Conservation (phyloP, 2,329 filamentous ascomycete genomes). For the Rasamsonia emersonii region DNA sequence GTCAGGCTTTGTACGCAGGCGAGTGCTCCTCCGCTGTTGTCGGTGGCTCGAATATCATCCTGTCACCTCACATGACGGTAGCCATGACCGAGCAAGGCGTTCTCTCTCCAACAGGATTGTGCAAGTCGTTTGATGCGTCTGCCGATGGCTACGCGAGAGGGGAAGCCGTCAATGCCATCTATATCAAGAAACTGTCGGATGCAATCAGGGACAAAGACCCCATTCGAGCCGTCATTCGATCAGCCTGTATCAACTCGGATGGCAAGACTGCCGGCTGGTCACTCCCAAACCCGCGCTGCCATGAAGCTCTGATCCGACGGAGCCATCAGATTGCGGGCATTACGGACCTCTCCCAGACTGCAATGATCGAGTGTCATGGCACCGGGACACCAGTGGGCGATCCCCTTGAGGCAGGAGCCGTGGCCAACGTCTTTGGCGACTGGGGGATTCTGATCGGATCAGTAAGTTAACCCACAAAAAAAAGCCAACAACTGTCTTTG, state of each 20-base stretch:
- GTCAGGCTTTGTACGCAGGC: slow-evolving; percentile 18
- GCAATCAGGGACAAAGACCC: slow-evolving; percentile 26
- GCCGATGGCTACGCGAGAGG: slow-evolving; percentile 29
- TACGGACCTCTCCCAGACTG: slow-evolving; percentile 15
- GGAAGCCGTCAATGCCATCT: slow-evolving; percentile 25
- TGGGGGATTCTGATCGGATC: slow-evolving; percentile 11
- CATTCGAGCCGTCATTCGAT: slow-evolving; percentile 25
- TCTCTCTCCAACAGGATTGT: slow-evolving; percentile 25
- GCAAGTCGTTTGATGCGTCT: slow-evolving; percentile 22
- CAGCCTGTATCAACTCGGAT: slow-evolving; percentile 20
- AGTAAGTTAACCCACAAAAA: slow-evolving; percentile 1
- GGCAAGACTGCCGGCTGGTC: slow-evolving; percentile 17
- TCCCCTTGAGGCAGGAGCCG: slow-evolving; percentile 19
- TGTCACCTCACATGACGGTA: slow-evolving; percentile 21
- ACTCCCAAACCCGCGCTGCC: slow-evolving; percentile 13
- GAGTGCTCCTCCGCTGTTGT: slow-evolving; percentile 25
- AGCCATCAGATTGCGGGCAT: slow-evolving; percentile 23
- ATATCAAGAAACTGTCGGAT: slow-evolving; percentile 20
- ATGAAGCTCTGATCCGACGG: slow-evolving; percentile 21
- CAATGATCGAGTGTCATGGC: slow-evolving; percentile 28
- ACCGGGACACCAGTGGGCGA: slow-evolving; percentile 25
- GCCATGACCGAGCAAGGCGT: slow-evolving; percentile 28
- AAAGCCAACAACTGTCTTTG: neutral
- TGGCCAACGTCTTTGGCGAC: slow-evolving; percentile 14
- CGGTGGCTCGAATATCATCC: slow-evolving; percentile 30